Conservation (phyloP, 257 asterid species). For the Solanum ahanhuiri region DNA sequence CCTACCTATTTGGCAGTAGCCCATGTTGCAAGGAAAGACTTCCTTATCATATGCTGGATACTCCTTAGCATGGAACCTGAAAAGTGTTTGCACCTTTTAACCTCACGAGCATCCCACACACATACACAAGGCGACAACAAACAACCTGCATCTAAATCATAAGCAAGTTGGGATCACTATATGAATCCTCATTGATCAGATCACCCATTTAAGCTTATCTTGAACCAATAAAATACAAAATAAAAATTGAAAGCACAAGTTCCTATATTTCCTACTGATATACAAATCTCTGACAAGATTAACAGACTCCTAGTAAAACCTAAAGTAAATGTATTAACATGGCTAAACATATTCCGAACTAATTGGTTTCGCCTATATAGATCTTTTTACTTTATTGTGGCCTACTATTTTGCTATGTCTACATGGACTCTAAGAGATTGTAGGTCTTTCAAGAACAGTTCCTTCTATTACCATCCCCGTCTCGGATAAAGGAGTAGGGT, state of each 20-base stretch:
- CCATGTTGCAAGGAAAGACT: conserved; percentile 69
- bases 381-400: background rate
- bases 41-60: conserved; percentile 75
- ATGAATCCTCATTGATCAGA: background rate
- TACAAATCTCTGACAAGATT: background rate
- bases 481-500: background rate
- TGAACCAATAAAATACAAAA: background rate
- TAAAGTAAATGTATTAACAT: background rate
- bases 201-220: background rate
- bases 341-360: background rate
- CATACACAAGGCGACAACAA: background rate
- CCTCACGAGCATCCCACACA: conserved; percentile 1
- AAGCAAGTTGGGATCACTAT: background rate
- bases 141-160: background rate
- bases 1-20: conserved; percentile 87
- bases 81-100: conserved; percentile 6
- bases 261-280: background rate
- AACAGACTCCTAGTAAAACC: background rate
- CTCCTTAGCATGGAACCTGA: conserved; percentile 96
- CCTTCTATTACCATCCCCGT: background rate
- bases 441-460: background rate
- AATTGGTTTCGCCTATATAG: background rate
- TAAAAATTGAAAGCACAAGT: background rate
- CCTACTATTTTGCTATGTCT: background rate
- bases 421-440: background rate